phyloP scores from a whole-genome alignment of 140 eudicot genomes.

The Oenanthe javanica region DNA sequence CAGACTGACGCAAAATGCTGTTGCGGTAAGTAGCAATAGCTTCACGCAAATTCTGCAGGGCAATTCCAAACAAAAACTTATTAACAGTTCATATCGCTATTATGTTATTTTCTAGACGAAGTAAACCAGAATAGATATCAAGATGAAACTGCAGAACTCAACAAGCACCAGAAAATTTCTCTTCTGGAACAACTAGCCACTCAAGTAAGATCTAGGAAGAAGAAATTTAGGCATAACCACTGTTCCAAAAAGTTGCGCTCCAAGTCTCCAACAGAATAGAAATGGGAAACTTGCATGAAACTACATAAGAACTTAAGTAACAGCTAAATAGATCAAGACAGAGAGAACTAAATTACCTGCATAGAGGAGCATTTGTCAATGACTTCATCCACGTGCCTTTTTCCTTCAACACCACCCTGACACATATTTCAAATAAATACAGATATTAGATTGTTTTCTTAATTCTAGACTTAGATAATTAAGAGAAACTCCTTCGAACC shows the following conservation, averaged over 20 bases:
- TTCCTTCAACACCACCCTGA: constrained; percentile 99
- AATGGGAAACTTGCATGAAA: background rate
- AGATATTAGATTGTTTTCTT: background rate
- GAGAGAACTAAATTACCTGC: constrained; percentile 56
- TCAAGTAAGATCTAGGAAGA: background rate
- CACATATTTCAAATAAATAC: constrained; percentile 25
- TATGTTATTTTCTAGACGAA: background rate
- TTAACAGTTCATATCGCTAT: background rate
- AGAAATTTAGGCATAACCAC: background rate
- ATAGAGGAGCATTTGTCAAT: constrained; percentile 93
- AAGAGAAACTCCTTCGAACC: constrained; percentile 25
- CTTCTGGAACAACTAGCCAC: background rate
- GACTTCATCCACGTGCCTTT: constrained; percentile 90
- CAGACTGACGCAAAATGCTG: constrained; percentile 76
- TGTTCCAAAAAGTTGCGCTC: background rate
- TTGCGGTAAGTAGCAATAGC: constrained; percentile 88
- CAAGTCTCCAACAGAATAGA: background rate
- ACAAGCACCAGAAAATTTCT: constrained; percentile 9
- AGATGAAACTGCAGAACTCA: constrained; percentile 7
- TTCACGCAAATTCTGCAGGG: constrained; percentile 85
- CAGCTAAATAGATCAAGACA: constrained; percentile 2
- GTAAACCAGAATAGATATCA: background rate
- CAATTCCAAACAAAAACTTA: constrained; percentile 18
- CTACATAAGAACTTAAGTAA: background rate
- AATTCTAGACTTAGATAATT: constrained; percentile 1